phyloP scores from a whole-genome alignment of 306 rosid genomes.

The Begonia peltatifolia region DNA sequence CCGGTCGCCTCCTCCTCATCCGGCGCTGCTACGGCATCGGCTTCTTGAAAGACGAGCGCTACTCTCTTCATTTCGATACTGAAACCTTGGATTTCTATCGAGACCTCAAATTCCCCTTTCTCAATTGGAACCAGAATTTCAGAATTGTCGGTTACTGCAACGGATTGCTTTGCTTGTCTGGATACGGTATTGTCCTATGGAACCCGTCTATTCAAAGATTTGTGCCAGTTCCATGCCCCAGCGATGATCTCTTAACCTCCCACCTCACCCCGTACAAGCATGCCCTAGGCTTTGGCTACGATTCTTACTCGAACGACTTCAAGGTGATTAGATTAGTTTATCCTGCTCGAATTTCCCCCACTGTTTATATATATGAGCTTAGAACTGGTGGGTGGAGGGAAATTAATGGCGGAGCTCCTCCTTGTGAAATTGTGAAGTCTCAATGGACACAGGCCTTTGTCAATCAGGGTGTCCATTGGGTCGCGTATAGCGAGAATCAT shows the following conservation, averaged over 20 bases:
- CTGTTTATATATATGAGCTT: constrained; percentile 4
- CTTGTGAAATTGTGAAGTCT: constrained; percentile 6
- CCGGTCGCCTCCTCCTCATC: constrained; percentile 3
- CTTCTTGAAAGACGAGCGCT: constrained; percentile 8
- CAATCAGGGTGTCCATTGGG: constrained; percentile 9
- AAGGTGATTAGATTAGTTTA: constrained; percentile 10
- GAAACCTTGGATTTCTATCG: not conserved
- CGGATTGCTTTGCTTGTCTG: constrained; percentile 11
- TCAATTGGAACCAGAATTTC: constrained; percentile 4
- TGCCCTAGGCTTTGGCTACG: constrained; percentile 13
- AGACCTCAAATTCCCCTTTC: constrained; percentile 5
- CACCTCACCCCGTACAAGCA: constrained; percentile 6
- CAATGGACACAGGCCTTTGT: constrained; percentile 9
- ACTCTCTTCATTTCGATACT: constrained; percentile 12
- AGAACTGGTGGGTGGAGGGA: constrained; percentile 8
- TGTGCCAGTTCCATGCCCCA: constrained; percentile 10
- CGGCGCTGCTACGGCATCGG: constrained; percentile 1
- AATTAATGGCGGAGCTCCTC: constrained; percentile 3
- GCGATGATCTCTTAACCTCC: constrained; percentile 1
- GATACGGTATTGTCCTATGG: constrained; percentile 7
- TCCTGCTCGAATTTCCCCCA: constrained; percentile 6
- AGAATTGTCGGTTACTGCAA: constrained; percentile 9
- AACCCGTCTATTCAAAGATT: constrained; percentile 13
- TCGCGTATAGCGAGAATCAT: constrained; percentile 3
- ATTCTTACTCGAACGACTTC: constrained; percentile 7